These are phyloP conservation scores for Coniochaeta ligniaria DNA, from an alignment of 2,329 filamentous ascomycete genomes.

Conservation along the genomic window DNA sequence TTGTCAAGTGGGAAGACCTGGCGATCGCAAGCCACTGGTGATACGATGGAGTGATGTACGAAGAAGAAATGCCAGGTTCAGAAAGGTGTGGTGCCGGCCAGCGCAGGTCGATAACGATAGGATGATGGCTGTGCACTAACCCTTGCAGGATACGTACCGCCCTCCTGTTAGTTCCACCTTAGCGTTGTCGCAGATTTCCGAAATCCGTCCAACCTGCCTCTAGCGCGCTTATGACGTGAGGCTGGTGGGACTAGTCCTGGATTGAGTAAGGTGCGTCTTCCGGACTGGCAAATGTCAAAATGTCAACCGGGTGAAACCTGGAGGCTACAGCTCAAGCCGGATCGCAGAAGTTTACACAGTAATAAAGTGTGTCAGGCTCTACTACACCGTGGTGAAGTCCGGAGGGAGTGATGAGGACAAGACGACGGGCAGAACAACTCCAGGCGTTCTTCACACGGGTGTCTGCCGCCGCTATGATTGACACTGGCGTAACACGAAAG, in stretches of 20 bases:
- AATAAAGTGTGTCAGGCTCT: too few relatives aligned
- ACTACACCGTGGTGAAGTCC: too few relatives aligned
- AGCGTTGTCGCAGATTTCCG: neutral
- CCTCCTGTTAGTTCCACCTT: neutral
- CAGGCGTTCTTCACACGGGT: neutral
- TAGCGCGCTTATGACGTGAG: slow-evolving; percentile 1
- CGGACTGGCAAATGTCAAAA: neutral
- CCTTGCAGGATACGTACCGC: neutral
- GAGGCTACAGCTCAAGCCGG: neutral
- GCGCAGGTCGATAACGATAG: neutral
- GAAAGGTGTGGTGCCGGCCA: neutral
- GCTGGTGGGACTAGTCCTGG: neutral
- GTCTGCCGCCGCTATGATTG: neutral
- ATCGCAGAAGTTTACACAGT: too few relatives aligned
- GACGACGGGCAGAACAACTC: neutral
- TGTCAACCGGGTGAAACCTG: neutral
- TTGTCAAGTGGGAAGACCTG: neutral
- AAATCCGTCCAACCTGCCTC: neutral
- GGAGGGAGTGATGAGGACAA: too few relatives aligned
- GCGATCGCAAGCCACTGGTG: neutral
- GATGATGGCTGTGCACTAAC: neutral
- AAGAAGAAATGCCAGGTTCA: neutral
- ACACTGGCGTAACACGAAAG: neutral
- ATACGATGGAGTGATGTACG: neutral
- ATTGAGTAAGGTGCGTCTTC: neutral